Evolutionary conservation across 176 grass and related monocot genomes (phyloP).

Genomic region (Phoenix dactylifera): DNA sequence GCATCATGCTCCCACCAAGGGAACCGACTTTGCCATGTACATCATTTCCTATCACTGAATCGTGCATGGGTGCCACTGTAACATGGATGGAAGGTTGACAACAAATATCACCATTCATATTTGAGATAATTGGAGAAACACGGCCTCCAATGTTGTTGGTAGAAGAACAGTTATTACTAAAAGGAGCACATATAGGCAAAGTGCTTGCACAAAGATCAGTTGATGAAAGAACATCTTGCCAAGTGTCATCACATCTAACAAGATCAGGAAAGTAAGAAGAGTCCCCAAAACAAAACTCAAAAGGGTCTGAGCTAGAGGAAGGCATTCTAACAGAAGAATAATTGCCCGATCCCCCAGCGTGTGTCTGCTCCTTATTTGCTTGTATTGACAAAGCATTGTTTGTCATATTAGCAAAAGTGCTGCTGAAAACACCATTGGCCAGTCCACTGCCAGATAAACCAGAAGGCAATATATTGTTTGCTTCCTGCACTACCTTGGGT

Average conservation of each 20-base stretch:
- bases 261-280: constrained; percentile 31
- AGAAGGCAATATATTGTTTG: constrained; percentile 6
- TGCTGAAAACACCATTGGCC: constrained; percentile 4
- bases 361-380: constrained; percentile 18
- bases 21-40: constrained; percentile 3
- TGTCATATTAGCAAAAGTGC: constrained; percentile 9
- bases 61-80: not conserved
- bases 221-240: constrained; percentile 27
- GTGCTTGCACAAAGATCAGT: constrained; percentile 1
- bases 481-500: constrained; percentile 3
- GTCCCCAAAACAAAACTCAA: constrained; percentile 26
- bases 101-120: not conserved
- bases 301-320: constrained; percentile 14
- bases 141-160: not conserved
- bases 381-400: constrained; percentile 15
- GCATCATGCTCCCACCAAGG: not conserved
- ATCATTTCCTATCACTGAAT: constrained; percentile 4
- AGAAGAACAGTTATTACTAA: not conserved
- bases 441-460: constrained; percentile 12
- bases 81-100: not conserved
- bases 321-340: not conserved
- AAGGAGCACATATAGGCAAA: not conserved
- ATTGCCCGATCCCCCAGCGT: constrained; percentile 17
- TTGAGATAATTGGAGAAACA: constrained; percentile 1
- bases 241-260: constrained; percentile 16